Base-by-base conservation (phyloP, 352 stramenopile genomes). In the Pythium guiyangense region DNA sequence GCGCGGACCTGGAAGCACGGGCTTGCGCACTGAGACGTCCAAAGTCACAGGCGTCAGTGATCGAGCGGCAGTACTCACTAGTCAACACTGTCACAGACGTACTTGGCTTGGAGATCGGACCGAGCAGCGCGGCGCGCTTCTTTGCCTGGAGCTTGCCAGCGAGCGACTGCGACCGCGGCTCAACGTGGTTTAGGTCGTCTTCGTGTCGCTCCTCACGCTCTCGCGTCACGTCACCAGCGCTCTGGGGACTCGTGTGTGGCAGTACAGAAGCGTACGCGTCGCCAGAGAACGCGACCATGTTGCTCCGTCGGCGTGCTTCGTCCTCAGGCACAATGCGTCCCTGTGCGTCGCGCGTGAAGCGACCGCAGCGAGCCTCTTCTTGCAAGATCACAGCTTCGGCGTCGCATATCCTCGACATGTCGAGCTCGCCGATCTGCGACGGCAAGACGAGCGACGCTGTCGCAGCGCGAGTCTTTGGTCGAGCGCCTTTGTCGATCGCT, bases 341-440 rank as follows among this genome's bases (percentile, higher is more conserved):
- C n/a, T 92, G 71, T 25, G 78, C 58, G 55, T 95, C 84, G 1
- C 81, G 73, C 18, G 83, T 74, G 34, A 86, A 92, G 1, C 72
- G 68, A 2, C 85, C 85, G 54, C 74, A 81, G 4, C 64, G 51
- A 18, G 61, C 62, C 67, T 97, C 87, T 62, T 96, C 89, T 11
- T 79, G 56, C 1, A 96, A 40, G 3, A 96, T 50, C 0, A 93
- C 40, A 6, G 53, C 43, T 52, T 95, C 86, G 6, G 79, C 86
- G 22, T 84, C 74, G 25, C 72, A 71, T 53, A 97, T 79, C 1
- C 88, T 74, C 22, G 74, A 46, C 79, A 97, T 88, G 48, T 97
- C 88, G 2, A 90, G 57, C 57, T 97, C 82, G 17, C 83, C 86
- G 50, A 96, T 88, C 40, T 90, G 77, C 4, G 75, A 92, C 0